Evolutionary conservation across 495 filamentous ascomycete species (phyloP).

Genomic region (Parachaetomium inaequale): DNA sequence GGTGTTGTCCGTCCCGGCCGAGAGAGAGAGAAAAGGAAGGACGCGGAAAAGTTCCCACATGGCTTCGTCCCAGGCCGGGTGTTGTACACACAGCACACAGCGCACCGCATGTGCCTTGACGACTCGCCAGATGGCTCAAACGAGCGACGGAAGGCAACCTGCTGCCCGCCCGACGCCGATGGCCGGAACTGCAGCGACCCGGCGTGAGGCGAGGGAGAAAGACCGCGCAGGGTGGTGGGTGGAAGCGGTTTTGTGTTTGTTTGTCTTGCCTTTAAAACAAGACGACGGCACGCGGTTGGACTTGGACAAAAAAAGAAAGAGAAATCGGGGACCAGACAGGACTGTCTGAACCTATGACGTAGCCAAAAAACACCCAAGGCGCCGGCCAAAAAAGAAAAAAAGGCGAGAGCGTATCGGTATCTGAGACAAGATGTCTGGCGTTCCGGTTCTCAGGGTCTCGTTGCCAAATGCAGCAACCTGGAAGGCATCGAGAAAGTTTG

Average conservation of each 20-base stretch:
- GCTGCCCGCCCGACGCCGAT: background rate
- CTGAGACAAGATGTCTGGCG: background rate
- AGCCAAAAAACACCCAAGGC: background rate
- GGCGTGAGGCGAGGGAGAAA: background rate
- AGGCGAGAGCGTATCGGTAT: background rate
- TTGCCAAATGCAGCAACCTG: background rate
- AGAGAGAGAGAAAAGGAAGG: background rate
- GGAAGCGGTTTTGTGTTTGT: no score
- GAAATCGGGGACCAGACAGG: background rate
- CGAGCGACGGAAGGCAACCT: background rate
- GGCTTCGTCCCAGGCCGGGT: background rate
- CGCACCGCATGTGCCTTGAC: background rate
- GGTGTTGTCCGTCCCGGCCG: background rate
- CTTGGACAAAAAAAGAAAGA: background rate
- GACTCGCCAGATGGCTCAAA: background rate
- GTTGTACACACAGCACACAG: background rate
- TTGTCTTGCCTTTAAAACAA: no score
- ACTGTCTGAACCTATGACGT: background rate
- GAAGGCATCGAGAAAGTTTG: background rate
- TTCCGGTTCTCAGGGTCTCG: background rate
- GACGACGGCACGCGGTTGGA: no score
- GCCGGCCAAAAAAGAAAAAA: background rate
- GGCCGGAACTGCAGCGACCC: background rate
- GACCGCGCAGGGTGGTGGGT: no score
- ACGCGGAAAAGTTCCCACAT: background rate